Evolutionary conservation across 1,284 basidiomycete genomes (phyloP).

Genomic region (Ustilago hordei): DNA sequence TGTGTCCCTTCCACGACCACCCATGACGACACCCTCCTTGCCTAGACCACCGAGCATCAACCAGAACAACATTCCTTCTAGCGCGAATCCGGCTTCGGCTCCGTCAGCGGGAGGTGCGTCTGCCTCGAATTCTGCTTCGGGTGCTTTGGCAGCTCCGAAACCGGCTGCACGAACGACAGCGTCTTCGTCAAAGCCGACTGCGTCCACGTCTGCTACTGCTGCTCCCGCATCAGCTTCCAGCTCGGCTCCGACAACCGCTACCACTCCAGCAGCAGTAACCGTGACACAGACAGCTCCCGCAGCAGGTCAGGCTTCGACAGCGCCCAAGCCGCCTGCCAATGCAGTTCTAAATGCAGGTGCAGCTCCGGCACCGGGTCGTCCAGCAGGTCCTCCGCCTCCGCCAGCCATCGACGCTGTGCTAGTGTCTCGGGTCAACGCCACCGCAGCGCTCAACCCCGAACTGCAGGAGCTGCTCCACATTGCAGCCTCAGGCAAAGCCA

Average conservation of each 20-base stretch:
- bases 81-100: constrained; percentile 7
- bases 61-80: constrained; percentile 32
- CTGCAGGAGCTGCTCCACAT: constrained; percentile 58
- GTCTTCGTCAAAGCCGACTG: constrained; percentile 10
- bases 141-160: constrained; percentile 12
- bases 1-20: constrained; percentile 41
- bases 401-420: constrained; percentile 56
- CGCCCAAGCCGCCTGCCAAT: constrained; percentile 17
- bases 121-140: neutral
- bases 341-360: constrained; percentile 9
- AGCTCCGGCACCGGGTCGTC: constrained; percentile 20
- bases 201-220: constrained; percentile 3
- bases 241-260: constrained; percentile 5
- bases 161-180: neutral
- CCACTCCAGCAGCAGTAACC: constrained; percentile 9
- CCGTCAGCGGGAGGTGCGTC: constrained; percentile 1
- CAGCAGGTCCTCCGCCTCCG: constrained; percentile 41
- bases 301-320: constrained; percentile 11
- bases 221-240: constrained; percentile 6
- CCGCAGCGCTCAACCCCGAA: constrained; percentile 55
- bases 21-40: constrained; percentile 36
- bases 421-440: constrained; percentile 56
- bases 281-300: constrained; percentile 2
- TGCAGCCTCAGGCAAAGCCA: constrained; percentile 57
- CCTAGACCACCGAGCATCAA: constrained; percentile 46